Evolutionary conservation across 2,329 filamentous ascomycete species (phyloP).

Genomic region (Hymenotorrendiella dingleyae): DNA sequence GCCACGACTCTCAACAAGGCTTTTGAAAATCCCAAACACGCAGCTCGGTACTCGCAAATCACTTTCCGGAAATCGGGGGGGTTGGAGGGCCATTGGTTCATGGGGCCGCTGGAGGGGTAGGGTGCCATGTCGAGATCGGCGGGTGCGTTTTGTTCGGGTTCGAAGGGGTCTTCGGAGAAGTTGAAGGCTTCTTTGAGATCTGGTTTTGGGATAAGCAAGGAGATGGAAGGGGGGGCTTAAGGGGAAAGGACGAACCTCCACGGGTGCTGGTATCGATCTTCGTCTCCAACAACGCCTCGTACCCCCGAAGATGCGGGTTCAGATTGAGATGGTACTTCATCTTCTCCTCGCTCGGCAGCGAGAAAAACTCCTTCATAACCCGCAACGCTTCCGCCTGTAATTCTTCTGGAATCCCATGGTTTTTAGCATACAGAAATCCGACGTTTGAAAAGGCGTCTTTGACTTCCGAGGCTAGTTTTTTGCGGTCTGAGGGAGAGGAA

Average conservation of each 20-base stretch:
- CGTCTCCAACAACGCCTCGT: conserved; percentile 18
- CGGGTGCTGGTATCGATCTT: conserved; percentile 10
- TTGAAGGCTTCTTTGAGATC: no score
- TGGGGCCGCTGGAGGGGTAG: no score
- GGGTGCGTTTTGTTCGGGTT: no score
- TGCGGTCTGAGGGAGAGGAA: conserved; percentile 24
- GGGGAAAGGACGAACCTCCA: conserved; percentile 8
- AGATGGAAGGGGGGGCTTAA: no score
- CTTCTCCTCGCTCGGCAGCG: conserved; percentile 20
- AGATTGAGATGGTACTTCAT: conserved; percentile 23
- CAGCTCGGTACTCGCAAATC: conserved; percentile 39
- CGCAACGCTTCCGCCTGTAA: conserved; percentile 34
- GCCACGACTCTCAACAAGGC: conserved; percentile 46
- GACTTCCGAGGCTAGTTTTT: conserved; percentile 28
- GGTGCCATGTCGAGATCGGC: no score
- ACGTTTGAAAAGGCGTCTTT: conserved; percentile 30
- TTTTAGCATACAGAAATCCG: conserved; percentile 35
- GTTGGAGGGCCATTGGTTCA: conserved; percentile 73
- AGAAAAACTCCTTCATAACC: conserved; percentile 18
- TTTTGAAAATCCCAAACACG: conserved; percentile 41
- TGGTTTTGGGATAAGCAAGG: no score
- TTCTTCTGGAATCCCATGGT: conserved; percentile 36
- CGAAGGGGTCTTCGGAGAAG: no score
- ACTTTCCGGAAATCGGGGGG: conserved; percentile 40
- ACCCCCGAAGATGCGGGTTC: conserved; percentile 21